Conservation (phyloP, 1,284 basidiomycete genomes). For the Moesziomyces aphidis region DNA sequence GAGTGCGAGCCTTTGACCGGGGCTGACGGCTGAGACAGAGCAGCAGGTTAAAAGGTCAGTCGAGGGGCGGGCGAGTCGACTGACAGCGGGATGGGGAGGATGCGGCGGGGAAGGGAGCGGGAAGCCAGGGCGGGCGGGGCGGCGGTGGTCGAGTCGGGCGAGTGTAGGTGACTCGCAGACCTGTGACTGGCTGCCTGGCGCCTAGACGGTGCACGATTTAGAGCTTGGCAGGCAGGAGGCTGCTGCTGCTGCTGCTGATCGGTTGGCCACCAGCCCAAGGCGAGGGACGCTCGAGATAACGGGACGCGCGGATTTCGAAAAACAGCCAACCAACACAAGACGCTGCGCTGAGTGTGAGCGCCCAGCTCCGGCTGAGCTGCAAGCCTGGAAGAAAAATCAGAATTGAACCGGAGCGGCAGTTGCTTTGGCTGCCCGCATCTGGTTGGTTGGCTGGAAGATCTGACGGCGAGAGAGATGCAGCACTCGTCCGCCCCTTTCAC, state of each 20-base stretch:
- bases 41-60: no score
- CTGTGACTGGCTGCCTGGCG: constrained; percentile 5
- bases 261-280: no score
- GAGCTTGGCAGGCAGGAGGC: neutral
- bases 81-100: constrained; percentile 7
- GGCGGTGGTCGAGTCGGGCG: neutral
- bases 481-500: neutral
- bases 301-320: neutral
- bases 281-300: neutral
- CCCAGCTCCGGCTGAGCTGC: neutral
- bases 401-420: constrained; percentile 3
- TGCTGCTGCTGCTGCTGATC: no score
- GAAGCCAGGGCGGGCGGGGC: neutral
- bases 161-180: neutral
- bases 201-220: neutral
- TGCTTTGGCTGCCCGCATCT: constrained; percentile 11
- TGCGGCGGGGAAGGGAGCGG: constrained; percentile 9
- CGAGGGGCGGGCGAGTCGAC: neutral
- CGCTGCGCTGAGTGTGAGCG: neutral
- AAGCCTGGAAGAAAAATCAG: constrained; percentile 3
- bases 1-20: neutral
- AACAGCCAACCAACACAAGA: neutral
- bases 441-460: constrained; percentile 31
- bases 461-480: constrained; percentile 4
- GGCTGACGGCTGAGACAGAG: neutral